These are phyloP conservation scores for Fusarium albidum DNA, from an alignment of 2,329 filamentous ascomycete species.

Conservation along the genomic window DNA sequence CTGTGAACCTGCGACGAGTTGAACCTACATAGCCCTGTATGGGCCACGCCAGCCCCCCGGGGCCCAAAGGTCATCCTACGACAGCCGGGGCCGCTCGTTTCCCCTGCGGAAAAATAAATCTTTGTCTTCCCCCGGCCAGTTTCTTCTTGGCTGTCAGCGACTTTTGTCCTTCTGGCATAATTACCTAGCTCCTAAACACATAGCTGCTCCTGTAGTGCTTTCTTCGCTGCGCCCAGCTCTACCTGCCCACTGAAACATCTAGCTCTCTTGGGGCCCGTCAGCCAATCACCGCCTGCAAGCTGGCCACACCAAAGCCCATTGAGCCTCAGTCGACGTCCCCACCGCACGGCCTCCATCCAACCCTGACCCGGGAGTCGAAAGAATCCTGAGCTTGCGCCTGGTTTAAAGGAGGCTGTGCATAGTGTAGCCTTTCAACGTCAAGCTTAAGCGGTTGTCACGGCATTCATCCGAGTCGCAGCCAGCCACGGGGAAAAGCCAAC, in stretches of 20 bases:
- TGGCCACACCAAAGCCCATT: slow-evolving; percentile 38
- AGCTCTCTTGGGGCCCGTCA: slow-evolving; percentile 1
- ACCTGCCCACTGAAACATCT: slow-evolving; percentile 17
- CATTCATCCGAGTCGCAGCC: slow-evolving; percentile 27
- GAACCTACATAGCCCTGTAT: neutral
- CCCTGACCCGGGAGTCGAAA: slow-evolving; percentile 9
- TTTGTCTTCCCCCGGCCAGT: too few species aligned
- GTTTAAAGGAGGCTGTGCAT: slow-evolving; percentile 37
- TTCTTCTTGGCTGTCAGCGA: too few species aligned
- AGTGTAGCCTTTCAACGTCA: slow-evolving; percentile 15
- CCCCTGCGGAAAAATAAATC: too few species aligned
- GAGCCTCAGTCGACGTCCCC: slow-evolving; percentile 39
- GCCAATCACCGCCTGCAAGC: slow-evolving; percentile 39
- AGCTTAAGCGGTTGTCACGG: slow-evolving; percentile 19
- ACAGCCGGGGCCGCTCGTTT: neutral
- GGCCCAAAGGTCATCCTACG: slow-evolving; percentile 9
- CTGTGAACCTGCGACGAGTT: slow-evolving; percentile 21
- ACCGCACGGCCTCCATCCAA: slow-evolving; percentile 34
- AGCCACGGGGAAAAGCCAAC: slow-evolving; percentile 23
- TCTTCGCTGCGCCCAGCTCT: neutral
- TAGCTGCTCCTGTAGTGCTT: neutral
- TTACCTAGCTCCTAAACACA: neutral
- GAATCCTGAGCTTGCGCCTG: slow-evolving; percentile 12
- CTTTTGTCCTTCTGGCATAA: neutral
- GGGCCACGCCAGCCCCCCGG: slow-evolving; percentile 29